Base-by-base conservation (phyloP, 495 filamentous ascomycete genomes). In the Saxophila tyrrhenica region DNA sequence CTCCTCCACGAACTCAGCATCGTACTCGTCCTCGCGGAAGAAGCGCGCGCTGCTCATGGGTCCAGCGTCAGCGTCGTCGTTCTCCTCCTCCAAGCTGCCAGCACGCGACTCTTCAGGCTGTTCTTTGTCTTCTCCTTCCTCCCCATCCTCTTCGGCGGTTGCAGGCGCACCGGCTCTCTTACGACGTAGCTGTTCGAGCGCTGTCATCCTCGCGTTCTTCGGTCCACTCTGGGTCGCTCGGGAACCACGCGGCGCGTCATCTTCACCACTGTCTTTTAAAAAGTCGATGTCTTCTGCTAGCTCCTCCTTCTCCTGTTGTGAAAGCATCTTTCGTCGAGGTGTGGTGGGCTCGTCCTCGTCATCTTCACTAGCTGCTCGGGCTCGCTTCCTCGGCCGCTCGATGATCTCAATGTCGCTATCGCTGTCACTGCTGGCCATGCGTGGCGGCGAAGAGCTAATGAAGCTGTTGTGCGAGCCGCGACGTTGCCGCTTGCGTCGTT, bases 1-100 rank as follows among this genome's bases (percentile, higher is more conserved):
- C 0, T 73, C 70, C 9, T 74, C 64, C 0, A 45, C 51, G 17
- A 94, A 71, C 54, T 89, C 91, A 59, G 81, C 82, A 15, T 80
- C 77, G n/a, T 89, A 78, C 51, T 87, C 78, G 2, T 79, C 74
- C 25, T 84, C 79, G 21, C 59, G 61, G 22, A 54, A 47, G 61
- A 70, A 70, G 47, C 65, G 60, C 1, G 53, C 25, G 60, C 62
- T 56, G 50, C 46, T 25, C 16, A 24, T 48, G 29, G 51, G 25
- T 25, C 29, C 2, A 7, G 29, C 29, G 3, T 48, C 11, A 16
- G 5, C 15, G 0, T 58, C 50, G 11, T 57, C 61, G 1, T 52
- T 46, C 2, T 60, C 57, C 1, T 55, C 58, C 2, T 62, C 58
- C 3, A 38, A 56, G 7, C n/a, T 42, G 19, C 41, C 55, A n/a